Evolutionary conservation across 345 rosid genomes (phyloP), one percentile per base, ranked within the genome.

Genomic region (Arabis hirsuta): DNA sequence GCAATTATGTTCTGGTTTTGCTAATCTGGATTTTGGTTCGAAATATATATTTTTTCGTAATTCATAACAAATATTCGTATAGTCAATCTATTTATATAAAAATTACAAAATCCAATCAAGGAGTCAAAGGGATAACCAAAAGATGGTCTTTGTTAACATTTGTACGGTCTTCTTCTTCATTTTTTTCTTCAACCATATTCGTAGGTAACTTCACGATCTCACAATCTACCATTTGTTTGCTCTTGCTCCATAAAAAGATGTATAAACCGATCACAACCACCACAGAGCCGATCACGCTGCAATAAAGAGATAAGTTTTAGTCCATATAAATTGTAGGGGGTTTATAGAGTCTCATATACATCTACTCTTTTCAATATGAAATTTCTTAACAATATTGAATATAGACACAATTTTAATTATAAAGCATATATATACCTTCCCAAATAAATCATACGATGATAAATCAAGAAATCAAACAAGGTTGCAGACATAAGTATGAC

Each of bases 91-190:
- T 56, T 44, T 12, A 56, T 22, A 44, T n/a, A 24, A 46, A 73
- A 26, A 73, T 36, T 55, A 73, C 71, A 64, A 55, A 24, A 55
- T 16, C 57, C 8, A 63, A 62, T 77, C 22, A 77, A 71, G 80
- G 80, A 52, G 80, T 77, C 76, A 77, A 57, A 4, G 80, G 80
- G 9, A 65, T 64, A 65, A 60, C 72, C 57, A 77, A 58, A 51
- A 51, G 58, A 9, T 39, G 68, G 14, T 62, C 68, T 52, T 16
- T 71, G 41, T 56, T 56, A 43, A 44, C 14, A 43, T 52, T 67
- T 32, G 64, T 52, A 46, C 13, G 54, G 27, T 3, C 20, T 48
- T 55, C 71, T 32, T 77, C 80, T 77, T 71, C 73, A 34, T 65
- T 65, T 32, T 52, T 73, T 39, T 54, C 66, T 14, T 62, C 78